phyloP scores from a whole-genome alignment of 257 asterid species.

The Primulina tabacum region DNA sequence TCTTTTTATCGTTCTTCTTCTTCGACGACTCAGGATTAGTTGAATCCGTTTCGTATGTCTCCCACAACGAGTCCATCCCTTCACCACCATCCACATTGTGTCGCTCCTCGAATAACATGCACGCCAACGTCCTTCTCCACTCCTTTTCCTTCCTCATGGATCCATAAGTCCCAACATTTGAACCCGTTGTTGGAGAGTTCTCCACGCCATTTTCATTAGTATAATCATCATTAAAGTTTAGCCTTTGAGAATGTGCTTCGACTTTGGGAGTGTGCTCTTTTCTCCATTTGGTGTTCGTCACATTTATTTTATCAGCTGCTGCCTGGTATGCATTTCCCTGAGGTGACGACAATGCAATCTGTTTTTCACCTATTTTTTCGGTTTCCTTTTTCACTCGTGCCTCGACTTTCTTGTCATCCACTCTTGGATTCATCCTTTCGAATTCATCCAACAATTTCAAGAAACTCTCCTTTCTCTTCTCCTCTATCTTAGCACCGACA shows the following conservation, averaged over 20 bases:
- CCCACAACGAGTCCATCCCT: constrained; percentile 57
- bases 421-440: constrained; percentile 33
- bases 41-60: constrained; percentile 38
- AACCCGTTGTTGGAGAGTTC: constrained; percentile 23
- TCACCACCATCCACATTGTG: constrained; percentile 35
- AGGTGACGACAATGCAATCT: constrained; percentile 10
- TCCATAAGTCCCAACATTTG: constrained; percentile 44
- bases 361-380: constrained; percentile 27
- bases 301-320: constrained; percentile 5
- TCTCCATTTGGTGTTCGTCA: constrained; percentile 1
- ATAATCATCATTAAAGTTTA: constrained; percentile 18
- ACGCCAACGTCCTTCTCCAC: constrained; percentile 80
- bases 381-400: constrained; percentile 20
- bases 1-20: constrained; percentile 26
- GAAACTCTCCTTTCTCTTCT: constrained; percentile 39
- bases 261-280: constrained; percentile 17
- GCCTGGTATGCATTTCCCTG: constrained; percentile 45
- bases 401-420: constrained; percentile 27
- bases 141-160: constrained; percentile 75
- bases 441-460: constrained; percentile 40
- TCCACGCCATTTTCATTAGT: constrained; percentile 5
- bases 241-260: constrained; percentile 32
- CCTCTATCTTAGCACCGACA: constrained; percentile 23
- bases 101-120: constrained; percentile 76
- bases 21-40: constrained; percentile 21